Evolutionary conservation across 1,284 basidiomycete species (phyloP).

Genomic region (Cutaneotrichosporon cyanovorans): DNA sequence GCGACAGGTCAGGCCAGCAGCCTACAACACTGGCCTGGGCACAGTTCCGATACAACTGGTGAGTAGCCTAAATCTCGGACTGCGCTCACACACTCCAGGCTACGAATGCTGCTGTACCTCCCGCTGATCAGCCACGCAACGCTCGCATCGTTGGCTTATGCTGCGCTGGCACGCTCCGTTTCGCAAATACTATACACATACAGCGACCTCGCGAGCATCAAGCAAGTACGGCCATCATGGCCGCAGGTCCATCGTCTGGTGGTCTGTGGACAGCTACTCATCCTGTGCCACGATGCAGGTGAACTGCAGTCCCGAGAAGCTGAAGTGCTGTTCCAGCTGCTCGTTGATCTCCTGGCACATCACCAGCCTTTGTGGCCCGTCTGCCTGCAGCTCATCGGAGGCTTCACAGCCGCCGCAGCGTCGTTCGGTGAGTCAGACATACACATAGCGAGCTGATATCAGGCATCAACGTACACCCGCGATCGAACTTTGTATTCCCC

Average conservation of each 20-base stretch:
- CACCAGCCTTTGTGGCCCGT: slow-evolving; percentile 12
- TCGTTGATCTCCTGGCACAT: slow-evolving; percentile 12
- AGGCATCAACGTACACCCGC: no score
- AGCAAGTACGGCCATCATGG: slow-evolving; percentile 19
- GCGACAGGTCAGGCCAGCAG: background rate
- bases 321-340: slow-evolving; percentile 11
- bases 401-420: slow-evolving; percentile 9
- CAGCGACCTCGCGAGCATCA: slow-evolving; percentile 10
- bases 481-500: background rate
- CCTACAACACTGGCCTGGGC: slow-evolving; percentile 15
- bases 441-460: background rate
- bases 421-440: slow-evolving; percentile 9
- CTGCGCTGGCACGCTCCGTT: slow-evolving; percentile 13
- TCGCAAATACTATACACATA: slow-evolving; percentile 21
- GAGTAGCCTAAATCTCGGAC: background rate
- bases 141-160: slow-evolving; percentile 10
- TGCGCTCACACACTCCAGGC: slow-evolving; percentile 8
- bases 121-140: slow-evolving; percentile 11
- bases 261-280: slow-evolving; percentile 19
- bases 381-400: slow-evolving; percentile 7
- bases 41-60: slow-evolving; percentile 25
- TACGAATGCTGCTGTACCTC: slow-evolving; percentile 20
- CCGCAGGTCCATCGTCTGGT: slow-evolving; percentile 21
- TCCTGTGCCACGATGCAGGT: slow-evolving; percentile 16
- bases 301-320: slow-evolving; percentile 18